phyloP scores from a whole-genome alignment of 257 asterid genomes.

The Lavandula angustifolia region DNA sequence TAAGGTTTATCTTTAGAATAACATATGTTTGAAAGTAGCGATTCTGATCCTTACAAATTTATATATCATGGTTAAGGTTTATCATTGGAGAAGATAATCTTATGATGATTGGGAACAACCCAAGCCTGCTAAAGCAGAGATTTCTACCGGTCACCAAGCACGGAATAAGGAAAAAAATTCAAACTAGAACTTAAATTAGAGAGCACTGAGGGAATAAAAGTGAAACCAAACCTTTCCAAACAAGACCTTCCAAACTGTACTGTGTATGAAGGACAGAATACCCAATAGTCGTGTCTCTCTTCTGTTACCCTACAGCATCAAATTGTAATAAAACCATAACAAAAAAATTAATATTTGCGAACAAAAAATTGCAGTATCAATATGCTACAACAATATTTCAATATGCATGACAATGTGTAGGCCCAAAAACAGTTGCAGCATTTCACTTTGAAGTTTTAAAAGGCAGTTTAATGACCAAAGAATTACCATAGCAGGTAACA shows the following conservation, averaged over 20 bases:
- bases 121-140: conserved; percentile 2
- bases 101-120: conserved; percentile 6
- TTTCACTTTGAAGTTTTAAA: neutral
- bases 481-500: too few species aligned
- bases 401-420: conserved; percentile 7
- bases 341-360: conserved; percentile 14
- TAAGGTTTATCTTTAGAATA: neutral
- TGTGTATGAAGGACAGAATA: conserved; percentile 81
- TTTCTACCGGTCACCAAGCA: neutral
- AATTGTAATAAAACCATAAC: neutral
- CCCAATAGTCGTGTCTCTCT: conserved; percentile 89
- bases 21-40: neutral
- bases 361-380: neutral
- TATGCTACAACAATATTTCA: neutral
- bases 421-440: conserved; percentile 16
- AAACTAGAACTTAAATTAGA: neutral
- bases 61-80: neutral
- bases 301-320: conserved; percentile 68
- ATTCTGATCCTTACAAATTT: neutral
- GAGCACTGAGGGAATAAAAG: neutral
- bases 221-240: conserved; percentile 70
- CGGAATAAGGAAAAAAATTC: neutral
- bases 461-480: neutral
- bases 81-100: neutral
- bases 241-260: conserved; percentile 93